phyloP scores from a whole-genome alignment of 2,329 filamentous ascomycete species.

The Trichoderma harzianum region DNA sequence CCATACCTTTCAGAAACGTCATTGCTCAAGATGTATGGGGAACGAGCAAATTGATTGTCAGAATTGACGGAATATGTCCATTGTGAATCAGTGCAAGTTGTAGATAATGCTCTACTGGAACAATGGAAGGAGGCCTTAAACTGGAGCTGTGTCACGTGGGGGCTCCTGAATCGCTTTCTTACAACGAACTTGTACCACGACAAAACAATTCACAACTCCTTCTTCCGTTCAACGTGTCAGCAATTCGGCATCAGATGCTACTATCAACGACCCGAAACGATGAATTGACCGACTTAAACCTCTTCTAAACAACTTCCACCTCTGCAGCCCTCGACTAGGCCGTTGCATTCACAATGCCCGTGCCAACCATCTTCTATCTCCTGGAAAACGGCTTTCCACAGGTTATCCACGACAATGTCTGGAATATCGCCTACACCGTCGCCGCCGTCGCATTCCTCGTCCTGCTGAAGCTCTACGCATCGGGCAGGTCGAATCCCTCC shows the following conservation, averaged over 20 bases:
- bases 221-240: background rate
- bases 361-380: constrained; percentile 48
- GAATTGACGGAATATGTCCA: background rate
- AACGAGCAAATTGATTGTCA: background rate
- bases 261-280: background rate
- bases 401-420: constrained; percentile 45
- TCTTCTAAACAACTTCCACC: background rate
- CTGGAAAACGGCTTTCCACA: constrained; percentile 48
- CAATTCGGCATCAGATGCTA: background rate
- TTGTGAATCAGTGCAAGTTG: background rate
- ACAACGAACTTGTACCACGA: background rate
- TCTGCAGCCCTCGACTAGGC: background rate
- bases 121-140: background rate
- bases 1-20: background rate
- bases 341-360: constrained; percentile 41
- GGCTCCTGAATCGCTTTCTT: constrained; percentile 11
- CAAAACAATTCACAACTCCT: background rate
- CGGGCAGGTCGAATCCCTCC: constrained; percentile 68
- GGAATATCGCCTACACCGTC: constrained; percentile 40
- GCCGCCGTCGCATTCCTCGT: constrained; percentile 38
- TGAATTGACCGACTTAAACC: background rate
- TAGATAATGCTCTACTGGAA: background rate
- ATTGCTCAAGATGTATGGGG: background rate
- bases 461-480: constrained; percentile 69
- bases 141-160: constrained; percentile 19